Base-by-base conservation (phyloP, 768 basidiomycete genomes). In the Rhizopogon sp. region DNA sequence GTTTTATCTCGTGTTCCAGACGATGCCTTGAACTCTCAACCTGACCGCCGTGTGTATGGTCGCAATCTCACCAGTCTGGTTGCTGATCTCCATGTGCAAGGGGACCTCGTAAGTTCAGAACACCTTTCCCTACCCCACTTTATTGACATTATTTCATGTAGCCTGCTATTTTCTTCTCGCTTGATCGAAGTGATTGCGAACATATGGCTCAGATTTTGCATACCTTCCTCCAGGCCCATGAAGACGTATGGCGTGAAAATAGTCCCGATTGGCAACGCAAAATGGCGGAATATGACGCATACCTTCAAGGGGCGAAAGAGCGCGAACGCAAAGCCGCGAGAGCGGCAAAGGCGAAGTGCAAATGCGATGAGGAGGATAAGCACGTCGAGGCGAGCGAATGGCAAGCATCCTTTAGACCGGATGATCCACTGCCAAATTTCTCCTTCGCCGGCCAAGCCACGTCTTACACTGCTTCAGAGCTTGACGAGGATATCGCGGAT, bases 111-210 rank as follows among this genome's bases (percentile, higher is more conserved):
- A 60, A 62, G 84, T 70, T 6, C 10, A 33, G 29, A 40, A 6
- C 44, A 46, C 10, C 28, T 31, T 47, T 17, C 8, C 17, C 3
- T 33, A 9, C 39, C 3, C 40, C 5, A 25, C 25, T 25, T 17
- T 29, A 16, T 54, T 25, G 16, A 37, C 45, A 52, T 43, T 28
- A 49, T 14, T 35, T 35, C 17, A 9, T 41, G 0, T 52, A 85
- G 84, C 85, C 85, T 3, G 87, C 84, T 0, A 78, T 89, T 11
- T 66, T 88, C 20, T 89, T 89, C 71, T 78, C 74, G 52, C 86
- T 88, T 60, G 83, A 87, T 58, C 78, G 87, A 17, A 64, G 70
- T 2, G 71, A 73, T 17, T 87, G 85, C 63, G 84, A 87, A 62
- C 58, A 66, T n/a, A 75, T 85, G 71, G 81, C 76, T 0, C 39